Conservation (phyloP, 106 monocot species). For the Apostasia shenzhenica region DNA sequence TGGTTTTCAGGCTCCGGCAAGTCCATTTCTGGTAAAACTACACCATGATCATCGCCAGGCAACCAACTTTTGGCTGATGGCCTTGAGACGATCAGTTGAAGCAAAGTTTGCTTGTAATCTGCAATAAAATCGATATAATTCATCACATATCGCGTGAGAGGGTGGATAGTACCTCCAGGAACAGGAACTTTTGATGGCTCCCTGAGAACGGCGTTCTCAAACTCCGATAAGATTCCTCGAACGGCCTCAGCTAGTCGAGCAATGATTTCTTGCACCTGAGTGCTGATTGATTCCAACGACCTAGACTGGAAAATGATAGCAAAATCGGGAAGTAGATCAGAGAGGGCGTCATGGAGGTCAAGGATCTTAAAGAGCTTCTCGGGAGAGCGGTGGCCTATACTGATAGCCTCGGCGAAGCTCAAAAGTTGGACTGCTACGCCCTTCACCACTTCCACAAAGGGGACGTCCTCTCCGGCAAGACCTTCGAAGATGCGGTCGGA, state of each 20-base stretch:
- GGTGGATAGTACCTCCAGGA: slow-evolving; percentile 90
- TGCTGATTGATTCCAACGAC: slow-evolving; percentile 38
- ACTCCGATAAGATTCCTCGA: slow-evolving; percentile 85
- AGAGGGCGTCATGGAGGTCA: slow-evolving; percentile 54
- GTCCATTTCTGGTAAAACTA: slow-evolving; percentile 20
- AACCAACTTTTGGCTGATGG: slow-evolving; percentile 24
- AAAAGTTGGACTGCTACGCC: slow-evolving; percentile 49
- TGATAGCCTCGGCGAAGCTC: slow-evolving; percentile 65
- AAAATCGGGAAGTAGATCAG: slow-evolving; percentile 53
- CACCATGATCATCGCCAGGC: slow-evolving; percentile 6
- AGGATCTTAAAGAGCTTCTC: slow-evolving; percentile 80
- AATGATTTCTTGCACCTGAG: slow-evolving; percentile 57
- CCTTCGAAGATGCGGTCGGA: slow-evolving; percentile 34
- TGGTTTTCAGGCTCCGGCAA: slow-evolving; percentile 46
- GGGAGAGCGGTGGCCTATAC: slow-evolving; percentile 58
- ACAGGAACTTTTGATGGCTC: slow-evolving; percentile 57
- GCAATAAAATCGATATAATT: slow-evolving; percentile 76
- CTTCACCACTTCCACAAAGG: slow-evolving; percentile 53
- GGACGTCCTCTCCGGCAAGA: slow-evolving; percentile 21
- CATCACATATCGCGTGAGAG: slow-evolving; percentile 92
- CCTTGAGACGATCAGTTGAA: slow-evolving; percentile 48
- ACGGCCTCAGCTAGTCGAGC: slow-evolving; percentile 65
- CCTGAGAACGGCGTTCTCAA: slow-evolving; percentile 73
- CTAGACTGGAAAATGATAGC: slow-evolving; percentile 31
- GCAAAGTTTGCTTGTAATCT: slow-evolving; percentile 68